Base-by-base conservation (phyloP, 2,329 filamentous ascomycete genomes). In the Penicillium nordicum region DNA sequence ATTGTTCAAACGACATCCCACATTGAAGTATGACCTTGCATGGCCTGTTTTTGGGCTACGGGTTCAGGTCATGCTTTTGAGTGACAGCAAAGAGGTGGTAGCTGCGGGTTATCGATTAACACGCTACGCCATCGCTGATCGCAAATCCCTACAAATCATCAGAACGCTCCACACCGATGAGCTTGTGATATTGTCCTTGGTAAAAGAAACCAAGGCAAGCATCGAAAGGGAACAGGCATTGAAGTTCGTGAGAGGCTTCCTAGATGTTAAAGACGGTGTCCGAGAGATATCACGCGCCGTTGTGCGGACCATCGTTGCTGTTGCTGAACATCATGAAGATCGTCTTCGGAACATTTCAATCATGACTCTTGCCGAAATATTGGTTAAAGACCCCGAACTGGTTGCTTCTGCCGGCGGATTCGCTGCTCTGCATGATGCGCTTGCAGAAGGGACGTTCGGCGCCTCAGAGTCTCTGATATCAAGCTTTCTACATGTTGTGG, bases 201-300 rank as follows among this genome's bases (percentile, higher is more conserved):
- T 95, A 62, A 97, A 97, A 71, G 94, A 97, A 72, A 88, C 89
- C 69, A 97, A 97, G 73, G 90, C 93, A n/a, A 92, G 93, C 65
- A 90, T 99, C 18, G 94, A 99, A 77, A 85, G 95, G 52, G 94
- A 99, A 73, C 94, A 99, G 75, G 94, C 94, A 12, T 79, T 99
- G 67, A 99, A 99, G 72, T 97, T 99, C 71, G 88, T 97, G 27
- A 86, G 94, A 57, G 90, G 92, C 10, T 99, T 99, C 68, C 79
- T 99, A 3, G 94, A 99, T 70, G 91, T 97, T 62, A 97, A 97
- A 70, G 90, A 92, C 60, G 94, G 94, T 11, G 87, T 95, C 9
- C 83, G 85, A 60, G 93, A 99, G 71, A 83, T 99, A 36, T 95
- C 94, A 1, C 84, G 89, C 57, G 88, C 90, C 0, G 86, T 99